phyloP scores from a whole-genome alignment of 1,284 basidiomycete genomes.

The Xerocomus amazonicus region DNA sequence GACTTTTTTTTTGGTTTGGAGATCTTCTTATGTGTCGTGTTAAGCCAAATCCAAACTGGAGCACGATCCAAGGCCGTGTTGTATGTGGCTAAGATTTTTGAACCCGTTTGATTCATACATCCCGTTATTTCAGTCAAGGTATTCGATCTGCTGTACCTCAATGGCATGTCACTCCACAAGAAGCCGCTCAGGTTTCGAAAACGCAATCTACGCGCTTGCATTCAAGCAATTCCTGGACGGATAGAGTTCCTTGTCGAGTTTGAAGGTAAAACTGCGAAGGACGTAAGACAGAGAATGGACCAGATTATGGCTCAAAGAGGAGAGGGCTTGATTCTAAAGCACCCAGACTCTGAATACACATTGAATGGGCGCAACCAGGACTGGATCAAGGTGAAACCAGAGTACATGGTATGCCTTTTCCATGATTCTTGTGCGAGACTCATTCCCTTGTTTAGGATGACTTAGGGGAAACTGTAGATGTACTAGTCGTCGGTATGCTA shows the following conservation, averaged over 20 bases:
- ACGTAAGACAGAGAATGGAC: constrained; percentile 77
- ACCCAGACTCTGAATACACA: constrained; percentile 73
- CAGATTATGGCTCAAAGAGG: constrained; percentile 79
- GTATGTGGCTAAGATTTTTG: constrained; percentile 47
- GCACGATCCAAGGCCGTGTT: constrained; percentile 80
- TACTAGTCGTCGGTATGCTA: constrained; percentile 78
- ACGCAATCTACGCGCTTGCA: constrained; percentile 60
- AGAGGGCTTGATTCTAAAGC: constrained; percentile 90
- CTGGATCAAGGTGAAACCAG: constrained; percentile 95
- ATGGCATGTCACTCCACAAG: constrained; percentile 66
- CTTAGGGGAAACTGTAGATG: constrained; percentile 85
- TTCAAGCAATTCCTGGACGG: constrained; percentile 67
- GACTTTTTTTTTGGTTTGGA: background rate
- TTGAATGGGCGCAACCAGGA: constrained; percentile 83
- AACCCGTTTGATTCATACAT: background rate
- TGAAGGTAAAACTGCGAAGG: constrained; percentile 72
- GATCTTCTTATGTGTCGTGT: constrained; percentile 4
- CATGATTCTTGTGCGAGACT: background rate
- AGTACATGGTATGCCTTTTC: constrained; percentile 71
- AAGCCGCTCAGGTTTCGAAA: constrained; percentile 65
- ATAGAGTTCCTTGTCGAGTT: constrained; percentile 75
- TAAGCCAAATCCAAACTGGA: constrained; percentile 69
- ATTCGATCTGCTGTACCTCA: constrained; percentile 88
- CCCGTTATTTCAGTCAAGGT: constrained; percentile 70
- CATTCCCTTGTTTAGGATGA: constrained; percentile 57